Evolutionary conservation across 2,329 filamentous ascomycete species (phyloP).

Genomic region (Fusarium sp.): DNA sequence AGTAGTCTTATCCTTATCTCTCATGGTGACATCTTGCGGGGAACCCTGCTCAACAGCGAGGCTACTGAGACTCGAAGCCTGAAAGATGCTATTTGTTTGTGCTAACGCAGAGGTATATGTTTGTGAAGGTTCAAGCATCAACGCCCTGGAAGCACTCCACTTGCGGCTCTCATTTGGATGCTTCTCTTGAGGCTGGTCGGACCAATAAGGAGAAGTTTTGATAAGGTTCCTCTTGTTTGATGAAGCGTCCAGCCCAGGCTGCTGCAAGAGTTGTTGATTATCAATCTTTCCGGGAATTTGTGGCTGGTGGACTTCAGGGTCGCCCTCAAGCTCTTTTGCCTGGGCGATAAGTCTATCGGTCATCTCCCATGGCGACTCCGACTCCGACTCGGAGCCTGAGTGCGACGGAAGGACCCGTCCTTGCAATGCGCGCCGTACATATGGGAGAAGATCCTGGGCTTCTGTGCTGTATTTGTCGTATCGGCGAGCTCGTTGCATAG

Average conservation of each 20-base stretch:
- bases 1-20: slow-evolving; percentile 10
- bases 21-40: slow-evolving; percentile 10
- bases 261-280: slow-evolving; percentile 16
- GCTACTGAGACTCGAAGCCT: not conserved
- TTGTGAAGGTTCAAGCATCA: slow-evolving; percentile 13
- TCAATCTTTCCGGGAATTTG: slow-evolving; percentile 6
- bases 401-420: slow-evolving; percentile 10
- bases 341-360: slow-evolving; percentile 53
- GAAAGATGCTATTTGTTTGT: slow-evolving; percentile 1
- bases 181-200: slow-evolving; percentile 34
- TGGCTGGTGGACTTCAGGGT: slow-evolving; percentile 35
- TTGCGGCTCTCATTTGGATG: slow-evolving; percentile 25
- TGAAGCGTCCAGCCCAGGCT: slow-evolving; percentile 2
- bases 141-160: slow-evolving; percentile 17
- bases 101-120: not conserved
- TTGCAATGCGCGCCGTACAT: slow-evolving; percentile 45
- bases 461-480: slow-evolving; percentile 42
- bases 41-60: slow-evolving; percentile 15
- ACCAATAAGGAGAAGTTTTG: slow-evolving; percentile 48
- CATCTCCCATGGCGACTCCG: slow-evolving; percentile 46
- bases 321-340: slow-evolving; percentile 46
- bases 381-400: slow-evolving; percentile 12
- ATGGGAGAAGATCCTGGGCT: slow-evolving; percentile 51
- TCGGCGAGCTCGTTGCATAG: slow-evolving; percentile 38
- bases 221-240: slow-evolving; percentile 21